A percentile compares a stretch with the other conserved stretches of the same genome.
phyloP scores from a whole-genome alignment of 2,329 filamentous ascomycete species.

The Botrytis porri region DNA sequence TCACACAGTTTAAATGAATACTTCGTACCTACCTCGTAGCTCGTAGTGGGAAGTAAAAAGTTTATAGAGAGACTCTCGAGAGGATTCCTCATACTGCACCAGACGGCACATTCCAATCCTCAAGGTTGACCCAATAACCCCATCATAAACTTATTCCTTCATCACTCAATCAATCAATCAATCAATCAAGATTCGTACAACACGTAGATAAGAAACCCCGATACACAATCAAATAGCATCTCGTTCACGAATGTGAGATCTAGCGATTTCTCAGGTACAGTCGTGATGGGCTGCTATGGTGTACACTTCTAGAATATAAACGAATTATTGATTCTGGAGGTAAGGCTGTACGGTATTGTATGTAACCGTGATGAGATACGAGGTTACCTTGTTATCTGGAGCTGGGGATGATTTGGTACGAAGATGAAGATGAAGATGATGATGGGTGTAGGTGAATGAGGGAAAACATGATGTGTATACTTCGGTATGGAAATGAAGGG shows the following conservation, averaged over 20 bases:
- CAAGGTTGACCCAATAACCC: background rate
- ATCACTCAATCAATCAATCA: background rate
- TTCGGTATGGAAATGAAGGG: background rate
- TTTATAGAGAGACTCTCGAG: background rate
- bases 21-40: background rate
- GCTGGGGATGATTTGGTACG: background rate
- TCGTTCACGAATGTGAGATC: background rate
- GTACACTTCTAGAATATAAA: background rate
- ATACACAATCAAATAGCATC: background rate
- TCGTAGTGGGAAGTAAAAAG: background rate
- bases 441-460: background rate
- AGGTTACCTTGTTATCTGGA: background rate
- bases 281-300: background rate
- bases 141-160: background rate
- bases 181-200: background rate
- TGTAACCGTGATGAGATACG: background rate
- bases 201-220: background rate
- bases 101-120: background rate
- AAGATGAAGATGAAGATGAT: background rate
- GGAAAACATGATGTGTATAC: background rate
- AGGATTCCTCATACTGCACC: background rate
- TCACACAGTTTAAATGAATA: background rate
- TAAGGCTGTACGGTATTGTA: background rate
- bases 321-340: background rate
- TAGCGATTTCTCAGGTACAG: background rate